Evolutionary conservation across 2,329 filamentous ascomycete species (phyloP).

Genomic region (Sarocladiaceae sp.): DNA sequence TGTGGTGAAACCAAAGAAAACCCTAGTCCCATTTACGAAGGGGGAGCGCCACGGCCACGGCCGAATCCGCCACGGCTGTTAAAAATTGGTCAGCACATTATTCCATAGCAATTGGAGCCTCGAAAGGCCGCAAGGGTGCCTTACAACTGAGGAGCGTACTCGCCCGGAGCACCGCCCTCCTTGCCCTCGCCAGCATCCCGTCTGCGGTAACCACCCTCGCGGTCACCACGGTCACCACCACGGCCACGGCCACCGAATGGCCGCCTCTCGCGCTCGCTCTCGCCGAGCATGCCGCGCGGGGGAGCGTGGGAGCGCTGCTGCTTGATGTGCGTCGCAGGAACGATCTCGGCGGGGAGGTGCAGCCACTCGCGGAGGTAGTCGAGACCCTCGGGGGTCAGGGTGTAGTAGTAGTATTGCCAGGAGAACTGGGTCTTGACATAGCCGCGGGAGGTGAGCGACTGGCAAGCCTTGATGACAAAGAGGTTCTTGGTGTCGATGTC

Average conservation of each 20-base stretch:
- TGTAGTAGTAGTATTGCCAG: slow-evolving; percentile 99
- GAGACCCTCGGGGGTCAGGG: slow-evolving; percentile 97
- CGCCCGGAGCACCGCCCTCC: slow-evolving; percentile 87
- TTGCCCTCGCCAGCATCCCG: slow-evolving; percentile 83
- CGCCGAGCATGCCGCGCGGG: slow-evolving; percentile 97
- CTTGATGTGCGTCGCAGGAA: slow-evolving; percentile 99
- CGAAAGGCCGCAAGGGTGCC: slow-evolving; percentile 25
- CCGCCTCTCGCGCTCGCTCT: slow-evolving; percentile 75
- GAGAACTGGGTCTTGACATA: slow-evolving; percentile 99
- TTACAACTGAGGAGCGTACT: slow-evolving; percentile 89
- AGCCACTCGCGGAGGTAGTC: slow-evolving; percentile 99
- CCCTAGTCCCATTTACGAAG: slow-evolving; percentile 49
- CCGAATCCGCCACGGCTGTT: slow-evolving; percentile 79
- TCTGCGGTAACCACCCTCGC: slow-evolving; percentile 88
- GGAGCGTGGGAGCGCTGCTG: slow-evolving; percentile 98
- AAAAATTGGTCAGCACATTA: slow-evolving; percentile 28
- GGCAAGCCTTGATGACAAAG: slow-evolving; percentile 97
- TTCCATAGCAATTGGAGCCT: not conserved
- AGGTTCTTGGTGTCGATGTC: slow-evolving; percentile 99
- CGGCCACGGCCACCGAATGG: slow-evolving; percentile 72
- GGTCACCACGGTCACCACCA: slow-evolving; percentile 71
- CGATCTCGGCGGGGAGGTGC: slow-evolving; percentile 98
- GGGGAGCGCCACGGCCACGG: slow-evolving; percentile 78
- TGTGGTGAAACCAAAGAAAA: slow-evolving; percentile 35
- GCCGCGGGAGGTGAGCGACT: slow-evolving; percentile 96